Percentiles rank a stretch among this genome's conserved stretches.
phyloP scores from a whole-genome alignment of 2,329 filamentous ascomycete genomes.

The Clarireedia sp. region DNA sequence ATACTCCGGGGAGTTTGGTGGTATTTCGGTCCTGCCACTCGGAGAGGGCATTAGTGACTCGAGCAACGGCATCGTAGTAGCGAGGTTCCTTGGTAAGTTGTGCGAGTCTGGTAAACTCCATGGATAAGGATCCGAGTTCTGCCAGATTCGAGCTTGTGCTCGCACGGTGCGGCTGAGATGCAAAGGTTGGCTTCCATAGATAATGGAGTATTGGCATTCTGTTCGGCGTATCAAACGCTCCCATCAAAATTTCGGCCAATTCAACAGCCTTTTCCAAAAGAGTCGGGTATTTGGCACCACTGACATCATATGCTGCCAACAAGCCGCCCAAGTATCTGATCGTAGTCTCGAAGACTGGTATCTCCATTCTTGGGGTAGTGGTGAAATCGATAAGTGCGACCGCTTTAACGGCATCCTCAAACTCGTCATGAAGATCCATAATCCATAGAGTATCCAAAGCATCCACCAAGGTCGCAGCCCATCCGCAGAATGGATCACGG shows the following conservation, averaged over 20 bases:
- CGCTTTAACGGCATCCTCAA: slow-evolving; percentile 65
- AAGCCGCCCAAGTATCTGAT: slow-evolving; percentile 88
- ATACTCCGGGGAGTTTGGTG: slow-evolving; percentile 66
- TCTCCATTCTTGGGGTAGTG: slow-evolving; percentile 54
- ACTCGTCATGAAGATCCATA: slow-evolving; percentile 70
- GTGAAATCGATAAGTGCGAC: slow-evolving; percentile 78
- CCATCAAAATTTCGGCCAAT: slow-evolving; percentile 63
- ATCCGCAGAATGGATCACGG: slow-evolving; percentile 81
- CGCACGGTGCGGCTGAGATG: slow-evolving; percentile 57
- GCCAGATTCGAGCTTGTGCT: slow-evolving; percentile 47
- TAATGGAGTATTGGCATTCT: slow-evolving; percentile 83
- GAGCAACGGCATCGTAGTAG: slow-evolving; percentile 84
- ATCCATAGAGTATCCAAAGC: slow-evolving; percentile 80
- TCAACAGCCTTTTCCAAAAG: slow-evolving; percentile 65
- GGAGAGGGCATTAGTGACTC: slow-evolving; percentile 74
- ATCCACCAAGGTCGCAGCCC: slow-evolving; percentile 84
- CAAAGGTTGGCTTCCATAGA: slow-evolving; percentile 61
- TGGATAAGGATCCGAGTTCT: slow-evolving; percentile 57
- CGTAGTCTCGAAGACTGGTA: slow-evolving; percentile 87
- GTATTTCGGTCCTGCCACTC: slow-evolving; percentile 59
- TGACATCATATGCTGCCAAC: slow-evolving; percentile 79
- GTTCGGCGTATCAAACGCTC: slow-evolving; percentile 79
- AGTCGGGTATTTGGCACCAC: slow-evolving; percentile 57
- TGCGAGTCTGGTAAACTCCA: slow-evolving; percentile 85
- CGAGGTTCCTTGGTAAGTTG: slow-evolving; percentile 74